A percentile compares a stretch with the other conserved stretches of the same genome.
These are phyloP conservation scores for Cytospora leucostoma DNA, from an alignment of 2,329 filamentous ascomycete genomes.

Conservation along the genomic window DNA sequence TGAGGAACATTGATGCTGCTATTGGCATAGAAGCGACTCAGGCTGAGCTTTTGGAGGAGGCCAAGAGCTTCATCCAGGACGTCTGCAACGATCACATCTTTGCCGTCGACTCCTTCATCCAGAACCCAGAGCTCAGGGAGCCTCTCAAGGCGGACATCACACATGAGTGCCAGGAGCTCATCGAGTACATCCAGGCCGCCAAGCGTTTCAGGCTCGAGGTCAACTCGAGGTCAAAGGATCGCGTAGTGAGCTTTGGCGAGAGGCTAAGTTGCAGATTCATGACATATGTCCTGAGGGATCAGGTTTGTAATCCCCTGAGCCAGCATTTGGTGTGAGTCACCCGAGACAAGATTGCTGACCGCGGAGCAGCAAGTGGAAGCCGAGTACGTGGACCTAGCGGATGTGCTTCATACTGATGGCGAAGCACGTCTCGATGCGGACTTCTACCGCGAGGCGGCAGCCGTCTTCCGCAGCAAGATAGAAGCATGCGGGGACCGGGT, in stretches of 20 bases:
- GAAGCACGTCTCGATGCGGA: conserved; percentile 61
- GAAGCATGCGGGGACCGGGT: conserved; percentile 65
- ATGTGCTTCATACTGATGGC: conserved; percentile 71
- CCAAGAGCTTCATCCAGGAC: conserved; percentile 73
- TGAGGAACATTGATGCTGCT: conserved; percentile 55
- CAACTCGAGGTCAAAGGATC: conserved; percentile 76
- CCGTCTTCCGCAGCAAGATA: conserved; percentile 64
- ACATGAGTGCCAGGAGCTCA: conserved; percentile 76
- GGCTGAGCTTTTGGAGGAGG: conserved; percentile 59
- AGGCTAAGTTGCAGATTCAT: conserved; percentile 94
- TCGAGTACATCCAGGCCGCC: conserved; percentile 69
- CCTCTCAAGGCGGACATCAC: conserved; percentile 68
- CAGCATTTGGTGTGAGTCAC: neutral
- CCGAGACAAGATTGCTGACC: conserved; percentile 33
- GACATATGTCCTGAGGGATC: conserved; percentile 78
- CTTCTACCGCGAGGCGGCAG: conserved; percentile 70
- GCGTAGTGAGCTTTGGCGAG: conserved; percentile 92
- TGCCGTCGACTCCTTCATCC: conserved; percentile 66
- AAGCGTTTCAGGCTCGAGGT: conserved; percentile 73
- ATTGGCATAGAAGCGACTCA: conserved; percentile 56
- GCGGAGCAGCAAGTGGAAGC: conserved; percentile 68
- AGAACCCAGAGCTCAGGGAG: conserved; percentile 56
- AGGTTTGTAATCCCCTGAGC: conserved; percentile 41
- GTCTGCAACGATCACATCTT: conserved; percentile 81
- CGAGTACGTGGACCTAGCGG: conserved; percentile 86